These are phyloP conservation scores for Entonaema liquescens DNA, from an alignment of 495 filamentous ascomycete species.

Conservation along the genomic window DNA sequence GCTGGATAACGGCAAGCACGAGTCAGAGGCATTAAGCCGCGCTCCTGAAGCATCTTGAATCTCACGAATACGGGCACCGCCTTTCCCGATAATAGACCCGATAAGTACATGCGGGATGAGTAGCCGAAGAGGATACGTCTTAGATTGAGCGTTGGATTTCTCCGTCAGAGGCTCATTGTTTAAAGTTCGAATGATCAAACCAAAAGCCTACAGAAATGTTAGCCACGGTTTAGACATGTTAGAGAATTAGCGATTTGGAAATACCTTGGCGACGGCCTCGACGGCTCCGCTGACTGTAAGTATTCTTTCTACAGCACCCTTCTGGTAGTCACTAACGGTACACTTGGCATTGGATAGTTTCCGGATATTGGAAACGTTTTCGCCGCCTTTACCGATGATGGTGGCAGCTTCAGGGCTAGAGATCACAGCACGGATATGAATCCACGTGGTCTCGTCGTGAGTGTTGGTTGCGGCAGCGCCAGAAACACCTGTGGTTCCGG, in stretches of 20 bases:
- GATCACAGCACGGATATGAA: slow-evolving; percentile 95
- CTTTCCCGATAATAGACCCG: slow-evolving; percentile 98
- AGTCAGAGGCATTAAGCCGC: slow-evolving; percentile 94
- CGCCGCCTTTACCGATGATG: slow-evolving; percentile 97
- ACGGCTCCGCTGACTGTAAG: slow-evolving; percentile 95
- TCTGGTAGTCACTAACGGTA: slow-evolving; percentile 96
- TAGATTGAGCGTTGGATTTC: slow-evolving; percentile 88
- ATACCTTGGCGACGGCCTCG: slow-evolving; percentile 95
- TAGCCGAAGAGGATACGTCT: slow-evolving; percentile 95
- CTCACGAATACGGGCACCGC: slow-evolving; percentile 92
- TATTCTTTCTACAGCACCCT: slow-evolving; percentile 95
- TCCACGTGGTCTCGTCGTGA: slow-evolving; percentile 92
- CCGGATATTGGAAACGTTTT: slow-evolving; percentile 96
- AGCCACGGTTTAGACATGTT: slow-evolving; percentile 19
- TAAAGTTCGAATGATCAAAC: slow-evolving; percentile 94
- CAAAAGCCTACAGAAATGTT: slow-evolving; percentile 76
- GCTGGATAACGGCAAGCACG: slow-evolving; percentile 89
- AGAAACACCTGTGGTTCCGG: slow-evolving; percentile 33
- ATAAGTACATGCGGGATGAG: slow-evolving; percentile 97
- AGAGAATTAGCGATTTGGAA: neutral
- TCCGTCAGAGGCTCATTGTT: slow-evolving; percentile 93
- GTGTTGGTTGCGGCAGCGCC: slow-evolving; percentile 41
- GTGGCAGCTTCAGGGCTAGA: slow-evolving; percentile 97
- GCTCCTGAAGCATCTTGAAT: slow-evolving; percentile 98
- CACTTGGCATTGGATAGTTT: slow-evolving; percentile 93